Percentiles rank a stretch among this genome's conserved stretches.
phyloP scores from a whole-genome alignment of 75 land plant species.

The Azolla pinnata region DNA sequence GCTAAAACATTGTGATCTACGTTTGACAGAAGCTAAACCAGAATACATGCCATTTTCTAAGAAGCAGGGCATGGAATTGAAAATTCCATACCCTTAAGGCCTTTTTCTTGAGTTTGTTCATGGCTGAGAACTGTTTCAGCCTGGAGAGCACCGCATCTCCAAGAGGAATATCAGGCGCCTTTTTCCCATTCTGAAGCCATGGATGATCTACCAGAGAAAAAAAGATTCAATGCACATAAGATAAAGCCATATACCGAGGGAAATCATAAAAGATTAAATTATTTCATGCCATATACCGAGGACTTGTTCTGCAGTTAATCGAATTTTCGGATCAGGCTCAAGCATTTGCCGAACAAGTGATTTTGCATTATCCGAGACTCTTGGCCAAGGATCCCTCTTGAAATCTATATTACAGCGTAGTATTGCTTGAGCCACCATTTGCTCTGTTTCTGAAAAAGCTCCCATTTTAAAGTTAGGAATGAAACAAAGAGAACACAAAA shows the following conservation, averaged over 20 bases:
- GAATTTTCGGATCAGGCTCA: conserved; percentile 54
- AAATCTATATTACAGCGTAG: conserved; percentile 68
- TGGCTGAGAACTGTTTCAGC: conserved; percentile 40
- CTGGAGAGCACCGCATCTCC: conserved; percentile 38
- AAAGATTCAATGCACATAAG: no score
- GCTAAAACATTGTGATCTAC: neutral
- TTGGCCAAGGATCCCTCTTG: conserved; percentile 91
- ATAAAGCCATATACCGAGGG: no score
- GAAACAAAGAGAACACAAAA: no score
- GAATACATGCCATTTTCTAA: neutral
- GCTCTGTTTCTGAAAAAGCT: conserved; percentile 59
- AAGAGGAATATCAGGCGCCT: conserved; percentile 38
- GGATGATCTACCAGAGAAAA: no score
- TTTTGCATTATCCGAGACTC: conserved; percentile 69
- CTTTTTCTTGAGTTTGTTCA: conserved; percentile 46
- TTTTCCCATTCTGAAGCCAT: conserved; percentile 40
- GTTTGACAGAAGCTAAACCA: neutral
- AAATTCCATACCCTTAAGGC: conserved; percentile 27
- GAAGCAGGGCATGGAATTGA: neutral
- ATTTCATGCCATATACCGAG: conserved; percentile 24
- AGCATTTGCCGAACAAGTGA: conserved; percentile 72
- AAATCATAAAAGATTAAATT: no score
- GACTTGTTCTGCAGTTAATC: conserved; percentile 72
- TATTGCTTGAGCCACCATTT: conserved; percentile 83
- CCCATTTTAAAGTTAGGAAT: no score